Evolutionary conservation across 2,329 filamentous ascomycete genomes (phyloP), one percentile per base, ranked within the genome.

Genomic region (Penicillium sp.): DNA sequence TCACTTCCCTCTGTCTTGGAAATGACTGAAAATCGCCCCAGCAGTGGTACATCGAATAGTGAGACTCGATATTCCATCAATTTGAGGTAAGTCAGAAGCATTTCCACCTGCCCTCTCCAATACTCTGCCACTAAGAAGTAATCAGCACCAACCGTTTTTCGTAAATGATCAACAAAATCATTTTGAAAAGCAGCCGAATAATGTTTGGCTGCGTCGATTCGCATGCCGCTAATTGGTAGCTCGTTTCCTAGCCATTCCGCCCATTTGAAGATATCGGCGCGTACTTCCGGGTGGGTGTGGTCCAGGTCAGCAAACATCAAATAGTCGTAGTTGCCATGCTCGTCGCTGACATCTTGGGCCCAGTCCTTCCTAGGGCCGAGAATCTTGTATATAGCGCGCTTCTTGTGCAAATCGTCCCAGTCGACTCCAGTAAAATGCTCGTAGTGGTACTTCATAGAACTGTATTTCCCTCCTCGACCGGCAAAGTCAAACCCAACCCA

Each of bases 251-350:
- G 76, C 24, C 24, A 27, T 27, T 27, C 69, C 1, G 80, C 81
- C 85, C 85, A 88, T 41, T 75, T 73, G 44, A 83, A 71, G 4
- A 87, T 76, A 52, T 88, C 85, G 4, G 75, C 65, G 28, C 75
- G 72, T 6, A 87, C 84, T 55, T 86, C 84, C 0, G 74, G 73
- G 47, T 85, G 76, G 2, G 69, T 66, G 61, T 85, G 84, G 64
- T 87, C 84, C 31, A 88, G 65, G 63, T 88, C 81, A 4, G 81
- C 80, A 56, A 86, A 87, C 81, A 88, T 86, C n/a, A 87, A 74
- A 59, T 82, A 87, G 54, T 77, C 75, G 41, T 78, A 82, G 58
- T 88, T 88, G 6, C 85, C 85, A 52, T 81, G 77, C 63, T 85
- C 74, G 16, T 78, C 74, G 23, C 81, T 80, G 3, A 84, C 82